A percentile compares a stretch with the other conserved stretches of the same genome.
These are phyloP conservation scores for Candida morakotiae DNA, from an alignment of 805 yeast genomes.

Conservation along the genomic window DNA sequence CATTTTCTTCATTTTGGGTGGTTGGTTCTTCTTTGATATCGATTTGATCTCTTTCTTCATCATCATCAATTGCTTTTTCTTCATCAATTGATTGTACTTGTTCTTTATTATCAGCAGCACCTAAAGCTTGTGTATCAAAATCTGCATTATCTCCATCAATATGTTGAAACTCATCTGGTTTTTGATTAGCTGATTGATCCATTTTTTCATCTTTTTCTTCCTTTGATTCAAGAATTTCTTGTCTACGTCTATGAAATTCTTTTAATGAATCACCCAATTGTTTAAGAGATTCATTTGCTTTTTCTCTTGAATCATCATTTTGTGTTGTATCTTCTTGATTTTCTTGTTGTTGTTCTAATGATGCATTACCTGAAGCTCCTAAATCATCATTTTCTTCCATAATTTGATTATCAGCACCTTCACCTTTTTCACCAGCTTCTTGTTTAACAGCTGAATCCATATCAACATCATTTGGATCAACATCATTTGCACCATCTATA, in stretches of 20 bases:
- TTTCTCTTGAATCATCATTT: constrained; percentile 55
- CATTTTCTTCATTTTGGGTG: constrained; percentile 27
- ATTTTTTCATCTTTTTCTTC: constrained; percentile 46
- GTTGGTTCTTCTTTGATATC: constrained; percentile 21
- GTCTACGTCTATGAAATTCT: constrained; percentile 86
- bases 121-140: constrained; percentile 85
- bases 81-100: constrained; percentile 74
- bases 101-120: constrained; percentile 73
- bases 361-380: constrained; percentile 61
- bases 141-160: constrained; percentile 76
- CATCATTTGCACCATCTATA: constrained; percentile 49
- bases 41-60: constrained; percentile 18
- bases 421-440: constrained; percentile 56
- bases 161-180: constrained; percentile 85
- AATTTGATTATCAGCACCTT: constrained; percentile 55
- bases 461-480: constrained; percentile 43
- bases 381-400: constrained; percentile 60
- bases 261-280: constrained; percentile 89
- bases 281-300: constrained; percentile 72
- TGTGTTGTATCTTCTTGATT: constrained; percentile 40
- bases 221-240: constrained; percentile 74
- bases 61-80: constrained; percentile 79
- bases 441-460: constrained; percentile 58
- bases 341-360: constrained; percentile 35
- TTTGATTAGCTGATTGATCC: constrained; percentile 55